Evolutionary conservation across 345 rosid genomes (phyloP).

Genomic region (Stellera chamaejasme): DNA sequence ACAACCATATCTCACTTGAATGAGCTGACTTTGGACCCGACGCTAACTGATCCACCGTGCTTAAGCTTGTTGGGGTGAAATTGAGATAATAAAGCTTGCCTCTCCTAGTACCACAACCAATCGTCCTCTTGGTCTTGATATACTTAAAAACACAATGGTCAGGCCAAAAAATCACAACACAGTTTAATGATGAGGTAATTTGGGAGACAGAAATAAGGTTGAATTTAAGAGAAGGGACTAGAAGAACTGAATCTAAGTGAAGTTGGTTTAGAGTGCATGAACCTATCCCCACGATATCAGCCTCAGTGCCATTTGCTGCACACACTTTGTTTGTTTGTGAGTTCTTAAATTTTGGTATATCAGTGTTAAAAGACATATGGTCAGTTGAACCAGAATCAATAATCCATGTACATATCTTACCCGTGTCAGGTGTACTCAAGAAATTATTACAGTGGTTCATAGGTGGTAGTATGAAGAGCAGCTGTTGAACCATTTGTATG

Average conservation of each 20-base stretch:
- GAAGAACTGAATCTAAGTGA: not conserved
- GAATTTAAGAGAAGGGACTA: conserved; percentile 1
- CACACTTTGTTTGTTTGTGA: not conserved
- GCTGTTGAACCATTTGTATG: not conserved
- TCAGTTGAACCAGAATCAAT: conserved; percentile 9
- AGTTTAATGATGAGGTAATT: conserved; percentile 1
- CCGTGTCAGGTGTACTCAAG: not conserved
- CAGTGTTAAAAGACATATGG: not conserved
- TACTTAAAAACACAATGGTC: too few species aligned
- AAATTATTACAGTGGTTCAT: not conserved
- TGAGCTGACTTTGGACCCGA: not conserved
- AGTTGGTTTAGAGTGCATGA: not conserved
- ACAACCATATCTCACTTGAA: conserved; percentile 1
- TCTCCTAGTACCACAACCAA: not conserved
- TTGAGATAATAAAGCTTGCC: conserved; percentile 2
- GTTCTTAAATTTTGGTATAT: not conserved
- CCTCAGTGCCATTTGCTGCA: not conserved
- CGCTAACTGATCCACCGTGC: not conserved
- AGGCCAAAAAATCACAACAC: not conserved
- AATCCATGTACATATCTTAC: not conserved
- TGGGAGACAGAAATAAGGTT: not conserved
- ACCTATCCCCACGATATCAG: not conserved
- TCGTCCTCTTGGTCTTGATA: too few species aligned
- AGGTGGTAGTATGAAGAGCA: not conserved
- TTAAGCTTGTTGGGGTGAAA: conserved; percentile 3